A percentile compares a stretch with the other conserved stretches of the same genome.
Conservation (phyloP, 2,329 filamentous ascomycete genomes). For the Fusarium sambucinum region DNA sequence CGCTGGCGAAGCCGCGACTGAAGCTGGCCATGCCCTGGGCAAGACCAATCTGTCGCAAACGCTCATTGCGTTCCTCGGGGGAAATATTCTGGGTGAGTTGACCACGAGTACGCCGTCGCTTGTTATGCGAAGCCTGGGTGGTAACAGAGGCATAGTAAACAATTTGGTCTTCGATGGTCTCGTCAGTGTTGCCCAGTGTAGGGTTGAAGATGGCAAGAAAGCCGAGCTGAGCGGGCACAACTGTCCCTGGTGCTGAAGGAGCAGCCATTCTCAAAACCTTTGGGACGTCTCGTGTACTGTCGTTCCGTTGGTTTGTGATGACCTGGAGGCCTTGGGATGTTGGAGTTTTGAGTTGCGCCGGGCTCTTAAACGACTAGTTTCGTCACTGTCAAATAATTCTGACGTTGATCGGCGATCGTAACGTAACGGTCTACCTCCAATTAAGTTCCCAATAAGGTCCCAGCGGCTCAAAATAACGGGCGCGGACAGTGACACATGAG, state of each 20-base stretch:
- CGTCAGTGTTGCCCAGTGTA: constrained; percentile 71
- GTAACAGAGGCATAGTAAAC: constrained; percentile 86
- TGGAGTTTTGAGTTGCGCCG: constrained; percentile 8
- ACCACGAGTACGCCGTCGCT: constrained; percentile 57
- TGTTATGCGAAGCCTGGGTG: constrained; percentile 56
- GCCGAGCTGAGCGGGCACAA: constrained; percentile 81
- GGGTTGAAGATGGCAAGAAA: constrained; percentile 98
- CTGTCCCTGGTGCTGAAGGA: constrained; percentile 36
- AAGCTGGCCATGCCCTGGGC: constrained; percentile 98
- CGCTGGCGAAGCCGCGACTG: constrained; percentile 85
- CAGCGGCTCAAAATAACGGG: constrained; percentile 23
- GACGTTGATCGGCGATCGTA: constrained; percentile 26
- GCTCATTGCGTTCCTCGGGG: constrained; percentile 82
- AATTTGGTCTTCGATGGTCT: constrained; percentile 80
- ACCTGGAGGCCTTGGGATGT: background rate
- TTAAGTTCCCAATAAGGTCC: constrained; percentile 14
- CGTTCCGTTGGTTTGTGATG: constrained; percentile 3
- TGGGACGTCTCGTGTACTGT: background rate
- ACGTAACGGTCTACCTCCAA: constrained; percentile 19
- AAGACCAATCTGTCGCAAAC: constrained; percentile 90
- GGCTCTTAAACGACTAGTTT: constrained; percentile 8
- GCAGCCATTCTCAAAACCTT: constrained; percentile 32
- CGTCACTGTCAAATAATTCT: constrained; percentile 18
- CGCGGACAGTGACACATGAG: constrained; percentile 1
- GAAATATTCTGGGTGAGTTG: constrained; percentile 60